Conservation (phyloP, 2,329 filamentous ascomycete species). For the Nemania sp. region DNA sequence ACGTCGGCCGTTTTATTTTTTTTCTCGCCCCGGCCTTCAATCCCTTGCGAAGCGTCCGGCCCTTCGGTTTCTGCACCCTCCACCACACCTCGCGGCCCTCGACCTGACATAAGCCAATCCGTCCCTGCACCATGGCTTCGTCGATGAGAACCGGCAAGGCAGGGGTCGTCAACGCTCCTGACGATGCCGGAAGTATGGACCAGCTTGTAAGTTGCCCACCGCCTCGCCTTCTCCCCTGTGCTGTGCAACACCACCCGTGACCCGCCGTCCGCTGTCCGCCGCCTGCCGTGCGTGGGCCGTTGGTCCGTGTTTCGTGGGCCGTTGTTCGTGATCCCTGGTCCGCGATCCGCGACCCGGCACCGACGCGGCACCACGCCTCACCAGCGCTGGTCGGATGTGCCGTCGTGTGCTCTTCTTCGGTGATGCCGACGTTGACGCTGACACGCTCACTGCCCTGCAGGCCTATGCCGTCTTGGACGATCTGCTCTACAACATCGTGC, state of each 20-base stretch:
- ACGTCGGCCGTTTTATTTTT: not conserved
- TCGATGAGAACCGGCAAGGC: constrained; percentile 45
- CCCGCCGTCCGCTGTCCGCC: too few species aligned
- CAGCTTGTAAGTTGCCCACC: constrained; percentile 57
- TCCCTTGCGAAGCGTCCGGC: not conserved
- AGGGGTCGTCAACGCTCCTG: constrained; percentile 59
- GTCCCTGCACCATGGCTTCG: constrained; percentile 32
- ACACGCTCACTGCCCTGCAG: constrained; percentile 43
- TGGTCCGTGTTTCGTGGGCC: too few species aligned
- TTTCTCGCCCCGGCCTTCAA: not conserved
- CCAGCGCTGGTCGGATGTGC: too few species aligned
- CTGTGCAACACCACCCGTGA: too few species aligned
- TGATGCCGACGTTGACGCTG: too few species aligned
- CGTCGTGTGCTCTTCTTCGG: not conserved
- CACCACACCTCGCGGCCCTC: constrained; percentile 18
- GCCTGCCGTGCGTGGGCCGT: too few species aligned
- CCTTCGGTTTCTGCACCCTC: constrained; percentile 15
- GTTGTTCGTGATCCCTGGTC: not conserved
- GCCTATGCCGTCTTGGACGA: constrained; percentile 73
- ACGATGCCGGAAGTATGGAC: constrained; percentile 58
- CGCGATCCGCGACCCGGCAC: constrained; percentile 23
- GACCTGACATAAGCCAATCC: constrained; percentile 5
- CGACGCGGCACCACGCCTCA: constrained; percentile 10
- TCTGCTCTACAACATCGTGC: constrained; percentile 74
- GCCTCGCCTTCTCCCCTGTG: not conserved